phyloP scores from a whole-genome alignment of 352 stramenopile species.

The Blastocystis sp. region DNA sequence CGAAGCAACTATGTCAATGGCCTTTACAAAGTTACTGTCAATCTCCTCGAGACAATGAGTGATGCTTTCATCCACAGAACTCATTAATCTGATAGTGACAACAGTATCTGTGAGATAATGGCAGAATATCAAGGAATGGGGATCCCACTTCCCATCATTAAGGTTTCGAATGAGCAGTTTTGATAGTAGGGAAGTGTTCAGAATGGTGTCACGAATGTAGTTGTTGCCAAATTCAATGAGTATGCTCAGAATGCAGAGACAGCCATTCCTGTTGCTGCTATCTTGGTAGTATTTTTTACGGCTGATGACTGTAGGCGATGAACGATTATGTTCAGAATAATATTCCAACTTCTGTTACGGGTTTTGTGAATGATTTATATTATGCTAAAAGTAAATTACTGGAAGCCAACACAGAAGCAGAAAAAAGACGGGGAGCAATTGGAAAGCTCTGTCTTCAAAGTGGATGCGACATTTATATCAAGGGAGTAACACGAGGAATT shows the following conservation, averaged over 20 bases:
- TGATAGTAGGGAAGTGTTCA: neutral
- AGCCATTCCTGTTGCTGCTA: neutral
- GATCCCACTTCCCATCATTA: neutral
- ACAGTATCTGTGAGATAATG: too few species aligned
- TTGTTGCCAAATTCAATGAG: constrained; percentile 52
- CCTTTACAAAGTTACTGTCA: constrained; percentile 47
- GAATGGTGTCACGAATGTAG: neutral
- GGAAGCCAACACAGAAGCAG: neutral
- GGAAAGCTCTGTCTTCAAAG: constrained; percentile 12
- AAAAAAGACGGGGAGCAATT: neutral
- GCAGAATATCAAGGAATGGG: neutral
- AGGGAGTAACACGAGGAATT: constrained; percentile 45
- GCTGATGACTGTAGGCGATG: neutral
- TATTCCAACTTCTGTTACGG: neutral
- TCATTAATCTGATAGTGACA: constrained; percentile 20
- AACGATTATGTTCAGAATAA: constrained; percentile 24
- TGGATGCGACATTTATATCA: constrained; percentile 39
- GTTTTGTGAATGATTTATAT: constrained; percentile 6
- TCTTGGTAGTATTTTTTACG: neutral
- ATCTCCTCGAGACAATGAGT: constrained; percentile 62
- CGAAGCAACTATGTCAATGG: constrained; percentile 45
- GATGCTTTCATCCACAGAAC: constrained; percentile 30
- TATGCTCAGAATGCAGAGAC: constrained; percentile 6
- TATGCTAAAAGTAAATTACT: constrained; percentile 12
- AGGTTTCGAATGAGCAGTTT: constrained; percentile 8